Evolutionary conservation across 306 rosid species (phyloP).

Genomic region (Lupinus albus): DNA sequence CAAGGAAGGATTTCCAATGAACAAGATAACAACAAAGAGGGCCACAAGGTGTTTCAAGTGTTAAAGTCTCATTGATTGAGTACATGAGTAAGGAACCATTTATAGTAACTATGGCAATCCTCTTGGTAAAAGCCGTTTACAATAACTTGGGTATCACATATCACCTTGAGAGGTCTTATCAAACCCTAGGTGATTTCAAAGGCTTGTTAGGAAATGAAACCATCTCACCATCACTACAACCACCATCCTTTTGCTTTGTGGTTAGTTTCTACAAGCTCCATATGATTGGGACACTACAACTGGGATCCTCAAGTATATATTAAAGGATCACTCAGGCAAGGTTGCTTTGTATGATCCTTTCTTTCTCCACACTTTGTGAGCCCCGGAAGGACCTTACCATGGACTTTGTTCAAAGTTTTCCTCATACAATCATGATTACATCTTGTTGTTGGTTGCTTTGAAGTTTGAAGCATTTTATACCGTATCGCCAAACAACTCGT

Average conservation of each 20-base stretch:
- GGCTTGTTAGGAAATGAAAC: too few relatives aligned
- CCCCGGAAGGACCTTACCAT: neutral
- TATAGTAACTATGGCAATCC: too few relatives aligned
- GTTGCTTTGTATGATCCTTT: neutral
- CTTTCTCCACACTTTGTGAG: neutral
- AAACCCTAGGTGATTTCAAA: too few relatives aligned
- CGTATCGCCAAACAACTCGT: neutral
- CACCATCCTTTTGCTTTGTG: neutral
- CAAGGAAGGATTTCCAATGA: neutral
- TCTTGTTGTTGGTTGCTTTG: neutral
- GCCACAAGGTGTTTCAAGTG: neutral
- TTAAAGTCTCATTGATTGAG: too few relatives aligned
- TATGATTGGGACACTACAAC: neutral
- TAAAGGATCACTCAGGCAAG: neutral
- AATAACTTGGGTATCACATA: too few relatives aligned
- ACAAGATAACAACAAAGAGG: neutral
- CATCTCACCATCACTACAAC: neutral
- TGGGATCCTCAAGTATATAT: neutral
- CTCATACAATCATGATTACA: neutral
- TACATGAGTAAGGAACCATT: too few relatives aligned
- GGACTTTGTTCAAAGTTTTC: neutral
- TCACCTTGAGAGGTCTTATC: too few relatives aligned
- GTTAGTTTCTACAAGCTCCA: neutral
- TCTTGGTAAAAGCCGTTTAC: too few relatives aligned
- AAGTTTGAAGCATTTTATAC: neutral